A percentile compares a stretch with the other conserved stretches of the same genome.
phyloP scores from a whole-genome alignment of 148 eudicot species.

The Diospyros lotus region DNA sequence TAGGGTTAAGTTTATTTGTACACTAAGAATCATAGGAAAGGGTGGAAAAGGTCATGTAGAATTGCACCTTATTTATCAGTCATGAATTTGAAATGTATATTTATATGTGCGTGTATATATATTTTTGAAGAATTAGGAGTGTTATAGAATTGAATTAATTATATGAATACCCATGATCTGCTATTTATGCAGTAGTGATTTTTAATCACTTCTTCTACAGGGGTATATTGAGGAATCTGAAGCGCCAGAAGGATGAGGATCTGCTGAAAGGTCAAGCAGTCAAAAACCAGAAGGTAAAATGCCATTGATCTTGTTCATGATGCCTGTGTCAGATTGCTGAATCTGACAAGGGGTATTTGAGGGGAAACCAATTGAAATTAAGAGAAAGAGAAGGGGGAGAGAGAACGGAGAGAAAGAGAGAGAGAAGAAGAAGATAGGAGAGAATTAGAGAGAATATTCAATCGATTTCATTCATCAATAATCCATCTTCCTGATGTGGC shows the following conservation, averaged over 20 bases:
- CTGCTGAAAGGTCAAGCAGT: constrained; percentile 82
- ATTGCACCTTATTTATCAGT: not conserved
- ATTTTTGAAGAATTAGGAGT: not conserved
- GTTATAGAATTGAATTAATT: not conserved
- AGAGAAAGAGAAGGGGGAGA: too few species aligned
- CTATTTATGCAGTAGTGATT: not conserved
- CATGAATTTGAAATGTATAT: not conserved
- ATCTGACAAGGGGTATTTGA: too few species aligned
- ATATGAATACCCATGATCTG: not conserved
- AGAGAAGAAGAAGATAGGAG: too few species aligned
- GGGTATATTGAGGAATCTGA: constrained; percentile 60
- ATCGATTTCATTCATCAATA: too few species aligned
- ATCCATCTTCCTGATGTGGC: too few species aligned
- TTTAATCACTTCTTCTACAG: constrained; percentile 23
- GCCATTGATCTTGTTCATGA: constrained; percentile 1
- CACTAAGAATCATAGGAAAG: not conserved
- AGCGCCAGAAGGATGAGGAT: constrained; percentile 77
- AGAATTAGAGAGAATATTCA: too few species aligned
- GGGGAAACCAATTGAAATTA: too few species aligned
- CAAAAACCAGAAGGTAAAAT: constrained; percentile 80
- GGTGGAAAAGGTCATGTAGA: not conserved
- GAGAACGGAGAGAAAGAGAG: too few species aligned
- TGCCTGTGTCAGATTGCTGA: not conserved
- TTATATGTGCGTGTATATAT: not conserved
- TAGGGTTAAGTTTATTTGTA: not conserved